Evolutionary conservation across 352 stramenopile species (phyloP).

Genomic region (Globisporangium spiculum): DNA sequence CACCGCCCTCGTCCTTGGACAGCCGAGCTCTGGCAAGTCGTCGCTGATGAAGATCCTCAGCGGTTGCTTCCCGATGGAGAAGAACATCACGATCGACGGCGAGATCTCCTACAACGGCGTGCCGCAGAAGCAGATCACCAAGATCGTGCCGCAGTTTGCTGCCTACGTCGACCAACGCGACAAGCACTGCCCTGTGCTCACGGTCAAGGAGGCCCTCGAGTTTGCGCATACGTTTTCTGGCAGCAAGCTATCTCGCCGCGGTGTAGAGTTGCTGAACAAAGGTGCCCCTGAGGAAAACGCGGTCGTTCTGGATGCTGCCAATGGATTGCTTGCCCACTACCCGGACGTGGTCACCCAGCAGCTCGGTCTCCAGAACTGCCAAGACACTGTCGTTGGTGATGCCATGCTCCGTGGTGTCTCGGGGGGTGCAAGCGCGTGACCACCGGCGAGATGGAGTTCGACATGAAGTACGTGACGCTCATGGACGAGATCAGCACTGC

Average conservation of each 20-base stretch:
- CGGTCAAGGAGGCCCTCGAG: too few species aligned
- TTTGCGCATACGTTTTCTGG: too few species aligned
- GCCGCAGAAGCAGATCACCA: constrained; percentile 14
- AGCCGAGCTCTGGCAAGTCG: constrained; percentile 37
- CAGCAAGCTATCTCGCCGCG: too few species aligned
- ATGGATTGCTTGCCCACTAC: too few species aligned
- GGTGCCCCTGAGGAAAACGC: too few species aligned
- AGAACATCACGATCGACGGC: constrained; percentile 25
- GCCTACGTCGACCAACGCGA: constrained; percentile 8
- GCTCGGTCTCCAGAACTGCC: too few species aligned
- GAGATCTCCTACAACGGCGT: constrained; percentile 31
- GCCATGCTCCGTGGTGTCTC: too few species aligned
- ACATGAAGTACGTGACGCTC: constrained; percentile 65
- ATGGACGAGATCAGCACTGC: constrained; percentile 75
- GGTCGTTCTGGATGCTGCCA: too few species aligned
- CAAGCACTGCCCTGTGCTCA: too few species aligned
- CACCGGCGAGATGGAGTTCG: constrained; percentile 74
- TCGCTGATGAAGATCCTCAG: constrained; percentile 31
- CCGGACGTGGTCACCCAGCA: too few species aligned
- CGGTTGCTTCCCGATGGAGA: constrained; percentile 25
- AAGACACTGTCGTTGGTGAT: too few species aligned
- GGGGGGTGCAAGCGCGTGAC: constrained; percentile 48
- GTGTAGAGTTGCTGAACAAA: too few species aligned
- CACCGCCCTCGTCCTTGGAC: constrained; percentile 33
- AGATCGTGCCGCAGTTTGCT: constrained; percentile 29